These are phyloP conservation scores for Ustilago crameri DNA, from an alignment of 1,284 basidiomycete species.

Conservation along the genomic window DNA sequence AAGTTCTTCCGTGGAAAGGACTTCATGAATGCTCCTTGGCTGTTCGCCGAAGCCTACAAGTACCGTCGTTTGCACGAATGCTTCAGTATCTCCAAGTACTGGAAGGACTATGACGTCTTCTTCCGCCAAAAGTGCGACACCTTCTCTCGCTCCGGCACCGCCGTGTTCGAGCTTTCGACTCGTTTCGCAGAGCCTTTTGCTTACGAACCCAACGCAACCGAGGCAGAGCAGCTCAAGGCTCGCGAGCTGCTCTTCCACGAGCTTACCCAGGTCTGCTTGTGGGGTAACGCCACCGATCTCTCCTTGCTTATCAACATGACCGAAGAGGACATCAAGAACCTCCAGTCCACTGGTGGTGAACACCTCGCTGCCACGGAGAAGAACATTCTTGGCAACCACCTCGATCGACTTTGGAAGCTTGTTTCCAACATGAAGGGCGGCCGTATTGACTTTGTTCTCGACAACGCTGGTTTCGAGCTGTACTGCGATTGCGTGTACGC, in stretches of 20 bases:
- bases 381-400: slow-evolving; percentile 89
- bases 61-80: slow-evolving; percentile 94
- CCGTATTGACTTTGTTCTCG: slow-evolving; percentile 71
- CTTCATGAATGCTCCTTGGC: slow-evolving; percentile 81
- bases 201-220: slow-evolving; percentile 73
- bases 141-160: slow-evolving; percentile 89
- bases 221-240: slow-evolving; percentile 76
- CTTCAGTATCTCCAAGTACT: slow-evolving; percentile 91
- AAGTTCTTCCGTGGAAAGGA: slow-evolving; percentile 90
- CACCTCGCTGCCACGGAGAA: slow-evolving; percentile 94
- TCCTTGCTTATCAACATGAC: slow-evolving; percentile 98
- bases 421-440: slow-evolving; percentile 74
- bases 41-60: slow-evolving; percentile 91
- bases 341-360: slow-evolving; percentile 97
- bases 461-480: slow-evolving; percentile 91
- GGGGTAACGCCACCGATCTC: slow-evolving; percentile 77
- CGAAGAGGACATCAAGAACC: slow-evolving; percentile 95
- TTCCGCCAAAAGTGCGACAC: slow-evolving; percentile 81
- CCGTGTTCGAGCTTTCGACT: slow-evolving; percentile 93
- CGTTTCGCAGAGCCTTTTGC: slow-evolving; percentile 89
- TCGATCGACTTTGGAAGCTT: slow-evolving; percentile 82
- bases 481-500: slow-evolving; percentile 94
- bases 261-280: slow-evolving; percentile 76
- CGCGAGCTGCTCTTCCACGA: slow-evolving; percentile 92
- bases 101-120: slow-evolving; percentile 76